Evolutionary conservation across 345 rosid species (phyloP), one percentile per base, ranked within the genome.

Genomic region (Eucalyptus cloeziana): DNA sequence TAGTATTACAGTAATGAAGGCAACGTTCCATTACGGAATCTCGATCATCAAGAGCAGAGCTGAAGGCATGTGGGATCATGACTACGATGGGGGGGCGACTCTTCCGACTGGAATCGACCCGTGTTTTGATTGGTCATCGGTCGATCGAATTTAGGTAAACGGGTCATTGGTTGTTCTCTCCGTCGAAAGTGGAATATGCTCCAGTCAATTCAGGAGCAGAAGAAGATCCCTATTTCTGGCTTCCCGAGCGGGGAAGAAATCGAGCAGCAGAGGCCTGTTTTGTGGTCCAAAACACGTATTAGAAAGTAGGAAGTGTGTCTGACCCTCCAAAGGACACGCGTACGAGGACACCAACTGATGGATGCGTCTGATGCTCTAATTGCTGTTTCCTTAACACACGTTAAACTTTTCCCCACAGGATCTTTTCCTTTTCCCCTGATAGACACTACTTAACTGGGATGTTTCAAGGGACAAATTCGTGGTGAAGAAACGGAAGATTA

Each of bases 331-430:
- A 31, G 12, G 79, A 31, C 79, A 31, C 3, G 22, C 6, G 0
- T 31, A 67, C 8, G 79, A 1, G 43, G 22, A 67, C 71, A 22
- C 11, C 27, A 54, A 21, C 0, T 8, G 13, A 56, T 24, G 2
- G 13, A 56, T 69, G 43, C 4, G 2, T 31, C 43, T 0, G 0
- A 67, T 69, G 5, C 43, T 31, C 43, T 69, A 69, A 31, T 69
- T 69, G 4, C 24, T 69, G 33, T 69, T 31, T 31, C 7, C 24
- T 69, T 14, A 67, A 0, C 40, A 15, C 79, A 2, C 6, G 40
- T 15, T 15, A 14, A 8, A 67, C 21, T 67, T n/a, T n/a, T 7
- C 6, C 24, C 80, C 21, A 16, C 13, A 0, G 5, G 12, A 1
- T 33, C 43, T 69, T 17, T 16, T 67, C 40, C 27, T 31, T 31